A percentile compares a stretch with the other conserved stretches of the same genome.
Conservation (phyloP, 1,284 basidiomycete genomes). For the Ustilago trichophora region DNA sequence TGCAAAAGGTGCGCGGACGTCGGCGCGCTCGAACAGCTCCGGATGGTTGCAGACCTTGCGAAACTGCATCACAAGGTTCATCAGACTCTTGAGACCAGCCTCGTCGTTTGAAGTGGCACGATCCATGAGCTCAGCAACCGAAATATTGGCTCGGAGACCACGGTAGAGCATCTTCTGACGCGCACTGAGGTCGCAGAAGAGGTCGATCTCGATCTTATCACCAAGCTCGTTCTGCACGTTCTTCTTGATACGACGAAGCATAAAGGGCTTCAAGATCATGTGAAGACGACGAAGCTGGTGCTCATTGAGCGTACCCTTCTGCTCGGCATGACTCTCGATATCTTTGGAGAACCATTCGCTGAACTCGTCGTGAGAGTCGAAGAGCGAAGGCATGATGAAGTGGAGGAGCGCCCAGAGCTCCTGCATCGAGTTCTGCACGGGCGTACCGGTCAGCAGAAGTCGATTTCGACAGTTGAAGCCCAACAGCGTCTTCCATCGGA, state of each 20-base stretch:
- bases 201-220: slow-evolving; percentile 98
- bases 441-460: slow-evolving; percentile 93
- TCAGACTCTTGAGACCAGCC: slow-evolving; percentile 88
- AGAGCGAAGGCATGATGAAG: slow-evolving; percentile 99
- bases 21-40: slow-evolving; percentile 95
- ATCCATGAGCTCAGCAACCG: slow-evolving; percentile 90
- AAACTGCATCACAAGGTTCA: slow-evolving; percentile 99
- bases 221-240: slow-evolving; percentile 99
- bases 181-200: slow-evolving; percentile 92
- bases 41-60: slow-evolving; percentile 99
- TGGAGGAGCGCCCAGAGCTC: slow-evolving; percentile 99
- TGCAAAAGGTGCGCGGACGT: slow-evolving; percentile 90
- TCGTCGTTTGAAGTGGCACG: slow-evolving; percentile 89
- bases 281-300: slow-evolving; percentile 93
- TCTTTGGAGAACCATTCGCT: slow-evolving; percentile 99
- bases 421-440: slow-evolving; percentile 99
- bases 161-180: slow-evolving; percentile 93
- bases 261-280: slow-evolving; percentile 99
- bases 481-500: slow-evolving; percentile 95
- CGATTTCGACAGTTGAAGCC: slow-evolving; percentile 97
- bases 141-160: slow-evolving; percentile 88
- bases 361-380: slow-evolving; percentile 99
- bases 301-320: slow-evolving; percentile 88
- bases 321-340: slow-evolving; percentile 85
- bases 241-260: slow-evolving; percentile 95